Evolutionary conservation across 495 filamentous ascomycete species (phyloP).

Genomic region (Neurospora intermedia): DNA sequence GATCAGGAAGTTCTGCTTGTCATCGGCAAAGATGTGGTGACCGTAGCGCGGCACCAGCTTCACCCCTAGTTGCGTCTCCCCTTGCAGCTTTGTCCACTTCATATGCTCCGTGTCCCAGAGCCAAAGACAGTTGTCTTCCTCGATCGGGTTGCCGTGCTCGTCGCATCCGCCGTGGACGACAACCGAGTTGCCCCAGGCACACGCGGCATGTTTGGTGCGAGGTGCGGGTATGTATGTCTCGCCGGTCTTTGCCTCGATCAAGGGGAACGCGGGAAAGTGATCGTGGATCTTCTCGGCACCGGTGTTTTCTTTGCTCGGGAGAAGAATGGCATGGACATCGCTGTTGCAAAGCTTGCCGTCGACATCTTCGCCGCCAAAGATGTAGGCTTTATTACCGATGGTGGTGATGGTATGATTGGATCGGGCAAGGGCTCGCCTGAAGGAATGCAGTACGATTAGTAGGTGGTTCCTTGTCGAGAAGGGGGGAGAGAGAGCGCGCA

Average conservation of each 20-base stretch:
- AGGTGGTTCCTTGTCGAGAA: not conserved
- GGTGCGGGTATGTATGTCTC: constrained; percentile 26
- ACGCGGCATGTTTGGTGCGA: constrained; percentile 33
- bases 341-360: constrained; percentile 31
- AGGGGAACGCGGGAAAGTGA: constrained; percentile 12
- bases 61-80: constrained; percentile 12
- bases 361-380: constrained; percentile 39
- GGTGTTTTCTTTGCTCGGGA: constrained; percentile 20
- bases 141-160: constrained; percentile 20
- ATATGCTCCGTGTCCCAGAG: constrained; percentile 32
- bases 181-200: constrained; percentile 24
- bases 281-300: constrained; percentile 11
- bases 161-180: constrained; percentile 37
- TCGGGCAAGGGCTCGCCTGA: constrained; percentile 29
- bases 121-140: constrained; percentile 37
- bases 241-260: constrained; percentile 23
- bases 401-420: constrained; percentile 38
- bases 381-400: constrained; percentile 35
- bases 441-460: not conserved
- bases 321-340: constrained; percentile 34
- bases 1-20: constrained; percentile 26
- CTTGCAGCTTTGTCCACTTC: constrained; percentile 19
- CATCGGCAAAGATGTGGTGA: constrained; percentile 17
- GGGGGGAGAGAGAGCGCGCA: not conserved
- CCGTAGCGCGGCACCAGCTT: constrained; percentile 13